phyloP scores from a whole-genome alignment of 2,329 filamentous ascomycete species.

The Fusarium tricinctum region DNA sequence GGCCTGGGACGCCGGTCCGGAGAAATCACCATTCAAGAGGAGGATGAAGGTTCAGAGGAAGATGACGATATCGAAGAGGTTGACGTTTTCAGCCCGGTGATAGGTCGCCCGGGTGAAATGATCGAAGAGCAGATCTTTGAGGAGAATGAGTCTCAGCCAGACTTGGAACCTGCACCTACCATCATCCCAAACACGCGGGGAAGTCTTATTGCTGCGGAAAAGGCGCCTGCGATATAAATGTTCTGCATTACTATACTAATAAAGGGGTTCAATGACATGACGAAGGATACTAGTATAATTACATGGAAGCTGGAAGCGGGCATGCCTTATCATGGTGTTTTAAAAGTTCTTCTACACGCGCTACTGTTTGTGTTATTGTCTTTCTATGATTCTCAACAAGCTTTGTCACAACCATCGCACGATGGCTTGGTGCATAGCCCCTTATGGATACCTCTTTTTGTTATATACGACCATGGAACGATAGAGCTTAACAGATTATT shows the following conservation, averaged over 20 bases:
- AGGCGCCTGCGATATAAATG: conserved; percentile 28
- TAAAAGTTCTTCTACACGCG: conserved; percentile 31
- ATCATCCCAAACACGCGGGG: conserved; percentile 34
- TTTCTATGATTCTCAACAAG: conserved; percentile 31
- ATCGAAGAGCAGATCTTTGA: conserved; percentile 64
- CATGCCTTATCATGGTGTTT: conserved; percentile 26
- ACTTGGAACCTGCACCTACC: conserved; percentile 34
- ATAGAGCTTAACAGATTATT: conserved; percentile 39
- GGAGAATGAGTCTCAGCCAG: conserved; percentile 53
- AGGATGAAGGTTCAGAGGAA: conserved; percentile 67
- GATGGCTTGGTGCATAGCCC: conserved; percentile 32
- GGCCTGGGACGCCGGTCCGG: conserved; percentile 76
- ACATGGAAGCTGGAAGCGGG: conserved; percentile 25
- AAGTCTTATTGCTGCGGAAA: conserved; percentile 24
- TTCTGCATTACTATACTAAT: conserved; percentile 11
- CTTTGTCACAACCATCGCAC: conserved; percentile 13
- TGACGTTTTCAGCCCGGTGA: conserved; percentile 69
- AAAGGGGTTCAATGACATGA: conserved; percentile 46
- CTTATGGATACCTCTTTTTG: conserved; percentile 48
- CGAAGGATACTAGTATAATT: conserved; percentile 45
- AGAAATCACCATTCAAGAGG: conserved; percentile 80
- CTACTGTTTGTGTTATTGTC: conserved; percentile 32
- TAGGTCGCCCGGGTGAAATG: conserved; percentile 59
- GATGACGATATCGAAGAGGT: conserved; percentile 69
- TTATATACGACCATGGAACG: conserved; percentile 37